Evolutionary conservation across 495 filamentous ascomycete species (phyloP).

Genomic region (Clavariopsis aquatica): DNA sequence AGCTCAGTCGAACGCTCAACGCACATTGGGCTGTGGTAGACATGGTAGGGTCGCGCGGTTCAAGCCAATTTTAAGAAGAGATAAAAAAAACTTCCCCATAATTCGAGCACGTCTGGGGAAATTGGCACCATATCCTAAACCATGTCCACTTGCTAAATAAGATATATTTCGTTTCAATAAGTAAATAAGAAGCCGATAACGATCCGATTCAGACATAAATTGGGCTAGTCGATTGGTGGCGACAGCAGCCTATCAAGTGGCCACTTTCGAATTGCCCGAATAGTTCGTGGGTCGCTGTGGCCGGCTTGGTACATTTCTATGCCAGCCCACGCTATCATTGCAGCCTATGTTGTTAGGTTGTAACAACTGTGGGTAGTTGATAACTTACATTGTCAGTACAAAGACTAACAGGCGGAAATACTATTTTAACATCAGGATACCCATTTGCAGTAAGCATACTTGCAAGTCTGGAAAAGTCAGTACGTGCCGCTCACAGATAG

Average conservation of each 20-base stretch:
- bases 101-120: too few relatives aligned
- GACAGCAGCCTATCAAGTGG: conserved; percentile 58
- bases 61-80: too few relatives aligned
- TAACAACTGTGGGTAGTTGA: background rate
- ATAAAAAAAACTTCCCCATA: too few relatives aligned
- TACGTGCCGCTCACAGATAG: background rate
- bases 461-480: conserved; percentile 22
- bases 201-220: too few relatives aligned
- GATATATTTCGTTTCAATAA: too few relatives aligned
- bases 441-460: conserved; percentile 61
- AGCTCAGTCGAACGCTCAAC: background rate
- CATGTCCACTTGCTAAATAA: too few relatives aligned
- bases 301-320: conserved; percentile 88
- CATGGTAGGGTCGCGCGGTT: too few relatives aligned
- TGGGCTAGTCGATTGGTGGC: background rate
- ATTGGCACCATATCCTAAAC: background rate
- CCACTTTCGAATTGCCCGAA: conserved; percentile 72
- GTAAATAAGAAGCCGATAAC: too few relatives aligned
- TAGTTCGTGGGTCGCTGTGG: conserved; percentile 61
- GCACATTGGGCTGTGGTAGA: background rate
- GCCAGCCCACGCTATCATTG: conserved; percentile 97
- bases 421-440: conserved; percentile 60
- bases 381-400: conserved; percentile 77
- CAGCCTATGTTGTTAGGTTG: conserved; percentile 52
- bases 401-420: conserved; percentile 70